Percentiles rank a stretch among this genome's conserved stretches.
Conservation (phyloP, 2,329 filamentous ascomycete genomes). For the Xylaria sp. region DNA sequence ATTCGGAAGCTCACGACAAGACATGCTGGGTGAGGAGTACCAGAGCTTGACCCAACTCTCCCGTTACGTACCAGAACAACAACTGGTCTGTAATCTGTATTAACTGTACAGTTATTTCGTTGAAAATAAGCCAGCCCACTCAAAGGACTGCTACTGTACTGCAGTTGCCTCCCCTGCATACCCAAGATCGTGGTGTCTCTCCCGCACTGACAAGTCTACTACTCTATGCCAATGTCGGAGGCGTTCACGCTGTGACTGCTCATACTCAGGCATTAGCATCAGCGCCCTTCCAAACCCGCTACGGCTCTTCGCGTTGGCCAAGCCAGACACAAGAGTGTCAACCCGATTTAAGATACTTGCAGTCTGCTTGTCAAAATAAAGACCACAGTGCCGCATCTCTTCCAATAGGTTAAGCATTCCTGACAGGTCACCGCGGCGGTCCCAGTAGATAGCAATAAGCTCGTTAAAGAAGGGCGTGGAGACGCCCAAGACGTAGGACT, state of each 20-base stretch:
- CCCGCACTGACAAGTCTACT: constrained; percentile 46
- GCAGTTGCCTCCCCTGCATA: constrained; percentile 25
- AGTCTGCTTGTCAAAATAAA: constrained; percentile 66
- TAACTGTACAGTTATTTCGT: neutral
- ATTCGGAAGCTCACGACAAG: neutral
- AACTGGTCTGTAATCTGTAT: neutral
- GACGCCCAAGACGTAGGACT: constrained; percentile 77
- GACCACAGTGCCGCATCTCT: constrained; percentile 73
- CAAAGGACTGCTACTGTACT: neutral
- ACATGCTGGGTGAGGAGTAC: neutral
- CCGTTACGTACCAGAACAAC: neutral
- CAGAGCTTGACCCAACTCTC: neutral
- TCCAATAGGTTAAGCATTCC: constrained; percentile 67
- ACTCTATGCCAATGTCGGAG: constrained; percentile 48
- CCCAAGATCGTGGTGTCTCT: constrained; percentile 42
- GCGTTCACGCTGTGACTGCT: constrained; percentile 46
- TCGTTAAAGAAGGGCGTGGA: constrained; percentile 77
- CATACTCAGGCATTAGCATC: constrained; percentile 54
- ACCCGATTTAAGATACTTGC: constrained; percentile 53
- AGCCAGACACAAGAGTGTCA: constrained; percentile 39
- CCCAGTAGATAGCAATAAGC: constrained; percentile 71
- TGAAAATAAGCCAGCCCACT: neutral
- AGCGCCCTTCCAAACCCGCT: constrained; percentile 50
- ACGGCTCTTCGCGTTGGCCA: constrained; percentile 31
- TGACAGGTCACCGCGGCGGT: constrained; percentile 66